Evolutionary conservation across 192 early-diverging fungal genomes (phyloP), one percentile per base, ranked within the genome.

Genomic region (Backusella tarrabulga): DNA sequence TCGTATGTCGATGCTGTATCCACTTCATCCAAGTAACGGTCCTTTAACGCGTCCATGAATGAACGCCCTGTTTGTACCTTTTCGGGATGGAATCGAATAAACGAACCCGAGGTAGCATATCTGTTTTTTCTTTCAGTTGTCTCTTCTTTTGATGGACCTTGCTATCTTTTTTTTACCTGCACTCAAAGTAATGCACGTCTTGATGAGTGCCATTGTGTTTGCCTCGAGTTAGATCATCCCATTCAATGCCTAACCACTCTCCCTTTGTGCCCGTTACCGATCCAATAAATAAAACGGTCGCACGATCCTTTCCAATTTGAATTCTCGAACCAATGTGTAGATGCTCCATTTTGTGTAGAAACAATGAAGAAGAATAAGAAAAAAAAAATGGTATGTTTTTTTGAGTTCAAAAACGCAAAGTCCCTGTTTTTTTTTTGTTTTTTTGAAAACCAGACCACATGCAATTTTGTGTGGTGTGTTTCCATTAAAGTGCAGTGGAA

Each of bases 171-270:
- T 42, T 14, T 17, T 73, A 85, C 87, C 75, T 83, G 80, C 89
- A 90, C 36, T 77, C 44, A 77, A 91, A 91, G 75, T 90, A 90
- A 29, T 77, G 74, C 6, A 41, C 77, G 14, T 83, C 88, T 4
- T 88, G 71, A 70, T 90, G 87, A 6, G 81, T 70, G 29, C 90
- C 90, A 66, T 86, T 83, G 68, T 91, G 90, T 74, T 91, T 91
- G 34, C 90, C 90, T 67, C 90, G 81, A 21, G 71, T 69, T 12
- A 77, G 76, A 78, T 87, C 83, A 72, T 91, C 90, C 90, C 90
- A 91, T 75, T 91, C 89, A 19, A 91, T 81, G 11, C 90, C 90
- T 34, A 90, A 71, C 90, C 90, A 91, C 26, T 87, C 84, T 40
- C 87, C 86, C 12, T 79, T 80, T 26, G 86, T 85, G 9, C 71